A percentile compares a stretch with the other conserved stretches of the same genome.
Conservation (phyloP, 2,329 filamentous ascomycete genomes). For the Penicillium polonicum region DNA sequence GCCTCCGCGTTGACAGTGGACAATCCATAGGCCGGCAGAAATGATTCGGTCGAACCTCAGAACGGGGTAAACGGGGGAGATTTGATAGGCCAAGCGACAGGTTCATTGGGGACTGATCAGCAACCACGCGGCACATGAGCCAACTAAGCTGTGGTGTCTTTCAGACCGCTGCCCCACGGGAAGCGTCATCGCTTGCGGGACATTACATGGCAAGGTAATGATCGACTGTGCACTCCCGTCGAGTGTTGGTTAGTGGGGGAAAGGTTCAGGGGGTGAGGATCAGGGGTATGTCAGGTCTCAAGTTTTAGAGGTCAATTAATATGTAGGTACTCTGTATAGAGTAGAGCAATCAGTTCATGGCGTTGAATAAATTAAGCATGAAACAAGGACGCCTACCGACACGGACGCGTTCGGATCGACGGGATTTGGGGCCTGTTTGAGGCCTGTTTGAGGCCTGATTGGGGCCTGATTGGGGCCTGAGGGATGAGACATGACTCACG, state of each 20-base stretch:
- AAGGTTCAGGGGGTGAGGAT: conserved; percentile 14
- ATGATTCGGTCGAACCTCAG: conserved; percentile 13
- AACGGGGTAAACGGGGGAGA: conserved; percentile 6
- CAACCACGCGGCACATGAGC: conserved; percentile 24
- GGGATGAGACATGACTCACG: not conserved
- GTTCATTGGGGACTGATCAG: conserved; percentile 20
- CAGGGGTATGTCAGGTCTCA: not conserved
- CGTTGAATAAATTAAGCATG: conserved; percentile 6
- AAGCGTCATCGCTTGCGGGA: conserved; percentile 26
- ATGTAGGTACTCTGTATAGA: not conserved
- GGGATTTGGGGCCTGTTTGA: not conserved
- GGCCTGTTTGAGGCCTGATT: not conserved
- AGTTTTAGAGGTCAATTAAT: not conserved
- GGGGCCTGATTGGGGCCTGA: not conserved
- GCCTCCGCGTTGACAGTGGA: conserved; percentile 5
- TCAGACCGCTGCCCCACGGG: conserved; percentile 22
- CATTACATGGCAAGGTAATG: conserved; percentile 15
- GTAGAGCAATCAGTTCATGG: not conserved
- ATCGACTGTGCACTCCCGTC: conserved; percentile 16
- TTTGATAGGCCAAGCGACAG: conserved; percentile 19
- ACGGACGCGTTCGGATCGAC: not conserved
- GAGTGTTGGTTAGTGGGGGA: conserved; percentile 3
- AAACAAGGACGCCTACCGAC: not conserved
- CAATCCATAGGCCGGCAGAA: conserved; percentile 19
- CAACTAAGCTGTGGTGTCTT: conserved; percentile 19